A percentile compares a stretch with the other conserved stretches of the same genome.
Conservation (phyloP, 257 asterid genomes). For the Nicotiana sylvestris region DNA sequence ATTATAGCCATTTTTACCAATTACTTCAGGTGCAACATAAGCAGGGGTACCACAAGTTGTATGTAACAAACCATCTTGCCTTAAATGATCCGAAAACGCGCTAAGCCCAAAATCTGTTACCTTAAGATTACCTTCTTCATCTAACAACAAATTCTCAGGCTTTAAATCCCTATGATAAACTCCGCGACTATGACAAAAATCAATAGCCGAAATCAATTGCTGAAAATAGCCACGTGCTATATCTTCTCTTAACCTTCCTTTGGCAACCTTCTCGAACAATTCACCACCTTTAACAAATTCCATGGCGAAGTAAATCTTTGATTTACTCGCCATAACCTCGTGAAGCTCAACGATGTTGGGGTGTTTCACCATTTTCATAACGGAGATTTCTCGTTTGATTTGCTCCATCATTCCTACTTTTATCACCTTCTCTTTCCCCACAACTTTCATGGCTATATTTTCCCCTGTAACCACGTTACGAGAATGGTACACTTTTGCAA, state of each 20-base stretch:
- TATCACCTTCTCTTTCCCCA: constrained; percentile 64
- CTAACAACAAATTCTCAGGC: constrained; percentile 63
- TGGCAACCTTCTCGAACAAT: constrained; percentile 43
- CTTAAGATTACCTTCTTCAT: constrained; percentile 54
- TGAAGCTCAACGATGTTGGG: constrained; percentile 65
- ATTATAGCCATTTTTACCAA: constrained; percentile 60
- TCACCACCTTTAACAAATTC: constrained; percentile 72
- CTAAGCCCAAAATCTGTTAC: constrained; percentile 70
- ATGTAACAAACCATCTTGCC: constrained; percentile 64
- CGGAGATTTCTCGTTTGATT: constrained; percentile 70
- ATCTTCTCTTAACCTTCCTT: constrained; percentile 50
- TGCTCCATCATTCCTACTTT: constrained; percentile 76
- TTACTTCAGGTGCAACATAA: constrained; percentile 69
- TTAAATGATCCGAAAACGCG: constrained; percentile 48
- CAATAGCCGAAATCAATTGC: constrained; percentile 64
- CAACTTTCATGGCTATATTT: constrained; percentile 64
- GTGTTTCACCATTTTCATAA: constrained; percentile 70
- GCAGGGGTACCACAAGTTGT: constrained; percentile 78
- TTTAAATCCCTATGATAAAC: constrained; percentile 64
- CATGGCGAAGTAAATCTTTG: constrained; percentile 64
- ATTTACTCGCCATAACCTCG: constrained; percentile 68
- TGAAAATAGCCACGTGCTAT: constrained; percentile 56
- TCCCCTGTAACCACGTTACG: constrained; percentile 37
- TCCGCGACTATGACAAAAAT: constrained; percentile 70
- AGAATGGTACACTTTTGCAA: constrained; percentile 72